Evolutionary conservation across 192 early-diverging fungal genomes (phyloP), one percentile per base, ranked within the genome.

Genomic region (Coemansia sp.): DNA sequence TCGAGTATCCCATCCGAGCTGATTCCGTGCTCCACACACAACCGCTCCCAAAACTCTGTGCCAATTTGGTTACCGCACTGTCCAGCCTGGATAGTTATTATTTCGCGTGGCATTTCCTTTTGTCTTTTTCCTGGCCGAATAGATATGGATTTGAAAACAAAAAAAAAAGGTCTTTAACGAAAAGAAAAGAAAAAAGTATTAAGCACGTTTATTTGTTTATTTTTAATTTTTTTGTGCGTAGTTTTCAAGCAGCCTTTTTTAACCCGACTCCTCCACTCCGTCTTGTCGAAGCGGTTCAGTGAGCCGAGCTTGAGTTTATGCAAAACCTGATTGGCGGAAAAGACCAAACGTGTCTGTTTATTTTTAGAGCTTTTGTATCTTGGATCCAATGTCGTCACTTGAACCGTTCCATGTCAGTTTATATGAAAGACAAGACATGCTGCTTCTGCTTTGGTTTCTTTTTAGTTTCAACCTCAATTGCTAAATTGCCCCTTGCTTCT

Each of bases 21-120:
- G 56, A 99, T 99, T 23, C 95, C 96, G 72, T 99, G 96, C 72
- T 99, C 95, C 26, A 87, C 85, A 78, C 95, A 99, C 43, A 99
- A 86, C 70, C 89, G 90, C 10, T 75, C 77, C 96, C 96, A 99
- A 79, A 99, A 99, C 86, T 96, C 92, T 72, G 86, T 87, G 55
- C 96, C 96, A 71, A 98, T 95, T 70, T 98, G 96, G 76, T 98
- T 98, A 59, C 96, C 96, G 74, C 96, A 98, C 82, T 98, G 96
- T 12, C 96, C 96, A 18, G 92, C 88, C 84, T 97, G 95, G 33
- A 98, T 84, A 3, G 95, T 97, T 62, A 98, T 96, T 77, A 98
- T 92, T 87, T 97, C 96, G 56, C 94, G 88, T 55, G 91, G 90
- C 91, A 92, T 91, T 51, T 26, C 37, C 37, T 3, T 40, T 40